phyloP scores from a whole-genome alignment of 148 eudicot genomes.

The Fallopia convolvulus region DNA sequence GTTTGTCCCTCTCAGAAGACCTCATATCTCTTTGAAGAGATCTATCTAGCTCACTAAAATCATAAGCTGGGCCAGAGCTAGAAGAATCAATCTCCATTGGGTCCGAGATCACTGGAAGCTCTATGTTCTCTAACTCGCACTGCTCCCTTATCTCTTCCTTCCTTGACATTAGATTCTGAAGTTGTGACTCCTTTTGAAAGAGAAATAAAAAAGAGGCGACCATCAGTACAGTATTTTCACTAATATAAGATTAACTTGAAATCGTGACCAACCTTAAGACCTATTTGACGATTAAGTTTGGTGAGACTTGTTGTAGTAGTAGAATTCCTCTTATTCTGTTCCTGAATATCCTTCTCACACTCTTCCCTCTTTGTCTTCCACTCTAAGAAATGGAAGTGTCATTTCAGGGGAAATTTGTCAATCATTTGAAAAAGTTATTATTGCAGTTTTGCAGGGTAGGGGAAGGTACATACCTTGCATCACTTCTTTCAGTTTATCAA shows the following conservation, averaged over 20 bases:
- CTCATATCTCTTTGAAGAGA: slow-evolving; percentile 60
- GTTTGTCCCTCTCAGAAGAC: slow-evolving; percentile 76
- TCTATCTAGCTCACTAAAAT: slow-evolving; percentile 71
- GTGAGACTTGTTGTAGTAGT: slow-evolving; percentile 70
- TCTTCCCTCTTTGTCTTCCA: slow-evolving; percentile 82
- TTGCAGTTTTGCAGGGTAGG: background rate
- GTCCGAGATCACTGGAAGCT: slow-evolving; percentile 64
- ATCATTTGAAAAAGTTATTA: background rate
- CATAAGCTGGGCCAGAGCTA: slow-evolving; percentile 43
- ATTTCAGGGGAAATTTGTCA: background rate
- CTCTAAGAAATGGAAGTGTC: slow-evolving; percentile 24
- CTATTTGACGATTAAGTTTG: slow-evolving; percentile 70
- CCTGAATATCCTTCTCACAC: slow-evolving; percentile 77
- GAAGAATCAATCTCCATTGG: slow-evolving; percentile 78
- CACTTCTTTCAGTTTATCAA: slow-evolving; percentile 55
- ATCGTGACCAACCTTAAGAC: slow-evolving; percentile 53
- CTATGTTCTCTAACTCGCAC: slow-evolving; percentile 78
- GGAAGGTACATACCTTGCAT: slow-evolving; percentile 38
- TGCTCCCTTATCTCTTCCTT: slow-evolving; percentile 84
- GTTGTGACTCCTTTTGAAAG: slow-evolving; percentile 59
- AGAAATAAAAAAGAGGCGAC: background rate
- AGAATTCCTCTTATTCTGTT: slow-evolving; percentile 74
- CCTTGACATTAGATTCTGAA: slow-evolving; percentile 52
- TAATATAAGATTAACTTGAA: background rate
- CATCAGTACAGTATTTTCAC: background rate